A percentile compares a stretch with the other conserved stretches of the same genome.
Conservation (phyloP, 495 filamentous ascomycete genomes). For the Penicillium ochrochloron region DNA sequence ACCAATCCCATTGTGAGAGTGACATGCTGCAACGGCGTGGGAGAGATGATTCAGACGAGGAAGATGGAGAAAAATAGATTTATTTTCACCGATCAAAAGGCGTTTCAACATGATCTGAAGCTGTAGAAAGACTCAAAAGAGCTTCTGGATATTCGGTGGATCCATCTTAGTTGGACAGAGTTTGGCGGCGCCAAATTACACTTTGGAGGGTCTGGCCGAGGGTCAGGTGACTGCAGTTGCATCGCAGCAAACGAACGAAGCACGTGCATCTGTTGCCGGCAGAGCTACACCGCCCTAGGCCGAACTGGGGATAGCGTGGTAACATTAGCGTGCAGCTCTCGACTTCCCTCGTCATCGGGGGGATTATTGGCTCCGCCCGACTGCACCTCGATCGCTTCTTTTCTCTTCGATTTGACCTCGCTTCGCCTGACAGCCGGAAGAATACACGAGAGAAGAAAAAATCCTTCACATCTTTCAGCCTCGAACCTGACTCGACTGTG, state of each 20-base stretch:
- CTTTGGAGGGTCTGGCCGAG: neutral
- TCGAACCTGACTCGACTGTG: neutral
- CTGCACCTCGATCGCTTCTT: constrained; percentile 10
- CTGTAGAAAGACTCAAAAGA: neutral
- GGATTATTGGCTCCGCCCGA: constrained; percentile 17
- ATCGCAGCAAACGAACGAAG: constrained; percentile 15
- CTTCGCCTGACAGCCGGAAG: neutral
- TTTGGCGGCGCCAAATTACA: neutral
- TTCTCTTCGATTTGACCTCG: constrained; percentile 4
- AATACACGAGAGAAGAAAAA: neutral
- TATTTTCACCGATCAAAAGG: neutral
- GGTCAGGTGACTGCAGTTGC: constrained; percentile 10
- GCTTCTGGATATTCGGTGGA: neutral
- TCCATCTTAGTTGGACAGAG: neutral
- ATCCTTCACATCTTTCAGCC: constrained; percentile 9
- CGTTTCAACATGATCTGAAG: neutral
- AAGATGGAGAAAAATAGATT: neutral
- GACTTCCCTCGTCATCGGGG: constrained; percentile 24
- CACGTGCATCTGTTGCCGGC: constrained; percentile 19
- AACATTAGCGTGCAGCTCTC: constrained; percentile 4
- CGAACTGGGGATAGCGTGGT: constrained; percentile 4
- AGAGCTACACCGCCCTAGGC: constrained; percentile 18
- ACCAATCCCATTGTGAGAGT: neutral
- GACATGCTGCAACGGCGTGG: neutral
- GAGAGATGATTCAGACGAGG: neutral